Evolutionary conservation across 495 filamentous ascomycete species (phyloP).

Genomic region (Articulospora tetracladia): DNA sequence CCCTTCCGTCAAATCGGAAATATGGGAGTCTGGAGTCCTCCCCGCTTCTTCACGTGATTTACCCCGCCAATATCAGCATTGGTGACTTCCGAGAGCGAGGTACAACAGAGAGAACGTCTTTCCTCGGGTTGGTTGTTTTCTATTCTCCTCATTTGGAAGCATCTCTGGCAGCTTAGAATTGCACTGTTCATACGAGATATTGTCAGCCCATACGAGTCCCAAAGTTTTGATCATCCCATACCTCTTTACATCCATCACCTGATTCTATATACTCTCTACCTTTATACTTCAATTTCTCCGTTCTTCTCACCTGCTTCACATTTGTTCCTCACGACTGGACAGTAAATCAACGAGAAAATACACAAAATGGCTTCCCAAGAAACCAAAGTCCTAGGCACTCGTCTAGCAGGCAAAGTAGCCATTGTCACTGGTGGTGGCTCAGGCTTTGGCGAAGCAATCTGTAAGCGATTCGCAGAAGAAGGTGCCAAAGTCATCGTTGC

Average conservation of each 20-base stretch:
- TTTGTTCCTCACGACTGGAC: no score
- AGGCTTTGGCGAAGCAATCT: conserved; percentile 58
- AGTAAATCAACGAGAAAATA: no score
- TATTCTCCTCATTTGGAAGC: no score
- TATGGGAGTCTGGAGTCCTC: neutral
- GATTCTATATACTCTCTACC: neutral
- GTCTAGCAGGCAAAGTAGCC: conserved; percentile 46
- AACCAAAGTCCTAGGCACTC: conserved; percentile 20
- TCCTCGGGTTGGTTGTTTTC: no score
- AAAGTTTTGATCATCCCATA: no score
- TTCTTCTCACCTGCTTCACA: no score
- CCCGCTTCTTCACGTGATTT: neutral
- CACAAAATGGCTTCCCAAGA: conserved; percentile 10
- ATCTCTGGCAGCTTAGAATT: no score
- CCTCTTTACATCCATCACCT: neutral
- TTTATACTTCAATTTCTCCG: neutral
- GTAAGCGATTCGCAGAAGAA: conserved; percentile 50
- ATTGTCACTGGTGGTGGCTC: conserved; percentile 50
- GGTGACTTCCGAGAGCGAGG: neutral
- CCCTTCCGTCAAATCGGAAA: neutral
- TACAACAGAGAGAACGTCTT: neutral
- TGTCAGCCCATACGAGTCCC: no score
- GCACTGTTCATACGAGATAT: no score
- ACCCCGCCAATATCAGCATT: neutral
- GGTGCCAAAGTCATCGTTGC: conserved; percentile 54